Conservation (phyloP, 225 moss, liverwort and hornwort species). For the Marchantia polymorpha region DNA sequence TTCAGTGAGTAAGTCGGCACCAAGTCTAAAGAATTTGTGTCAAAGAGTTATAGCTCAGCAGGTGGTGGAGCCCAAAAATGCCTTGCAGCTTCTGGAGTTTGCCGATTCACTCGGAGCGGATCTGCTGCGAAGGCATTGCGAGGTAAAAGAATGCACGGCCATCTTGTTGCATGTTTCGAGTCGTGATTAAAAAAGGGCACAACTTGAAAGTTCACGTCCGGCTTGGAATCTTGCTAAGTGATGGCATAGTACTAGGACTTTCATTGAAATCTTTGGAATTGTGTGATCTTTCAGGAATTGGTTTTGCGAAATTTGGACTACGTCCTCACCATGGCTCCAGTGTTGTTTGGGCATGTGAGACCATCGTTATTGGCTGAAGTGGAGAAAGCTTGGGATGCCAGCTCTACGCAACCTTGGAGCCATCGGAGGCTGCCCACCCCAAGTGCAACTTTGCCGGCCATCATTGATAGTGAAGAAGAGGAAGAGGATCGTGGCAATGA, state of each 20-base stretch:
- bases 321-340: constrained; percentile 81
- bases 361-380: constrained; percentile 70
- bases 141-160: constrained; percentile 49
- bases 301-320: constrained; percentile 80
- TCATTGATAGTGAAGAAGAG: constrained; percentile 90
- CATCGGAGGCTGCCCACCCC: constrained; percentile 70
- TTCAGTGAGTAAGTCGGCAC: constrained; percentile 40
- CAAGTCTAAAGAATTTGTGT: constrained; percentile 81
- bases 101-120: constrained; percentile 91
- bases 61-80: constrained; percentile 90
- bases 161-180: neutral
- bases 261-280: neutral
- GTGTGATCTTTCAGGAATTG: constrained; percentile 54
- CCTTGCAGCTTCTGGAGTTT: constrained; percentile 83
- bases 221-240: neutral
- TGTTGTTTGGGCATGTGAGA: constrained; percentile 68
- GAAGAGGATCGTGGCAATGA: constrained; percentile 48
- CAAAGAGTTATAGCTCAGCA: constrained; percentile 72
- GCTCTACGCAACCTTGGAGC: constrained; percentile 80
- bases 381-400: constrained; percentile 73
- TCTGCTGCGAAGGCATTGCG: constrained; percentile 76
- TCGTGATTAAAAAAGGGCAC: neutral
- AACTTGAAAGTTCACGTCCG: no score
- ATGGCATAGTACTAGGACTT: neutral
- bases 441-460: constrained; percentile 73